Conservation (phyloP, 2,329 filamentous ascomycete genomes). For the Metarhizium rileyi region DNA sequence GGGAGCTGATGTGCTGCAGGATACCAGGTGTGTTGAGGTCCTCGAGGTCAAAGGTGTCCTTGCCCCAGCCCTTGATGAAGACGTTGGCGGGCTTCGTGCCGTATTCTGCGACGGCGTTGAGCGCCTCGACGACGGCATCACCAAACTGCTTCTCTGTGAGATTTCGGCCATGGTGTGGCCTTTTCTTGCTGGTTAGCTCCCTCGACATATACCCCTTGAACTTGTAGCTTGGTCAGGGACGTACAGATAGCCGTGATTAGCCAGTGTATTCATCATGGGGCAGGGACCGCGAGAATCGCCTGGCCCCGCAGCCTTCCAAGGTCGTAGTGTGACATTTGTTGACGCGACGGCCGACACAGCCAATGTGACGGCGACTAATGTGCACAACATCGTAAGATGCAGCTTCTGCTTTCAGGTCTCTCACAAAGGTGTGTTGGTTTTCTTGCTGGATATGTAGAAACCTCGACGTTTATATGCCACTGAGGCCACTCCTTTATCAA, state of each 20-base stretch:
- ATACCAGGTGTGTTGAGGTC: slow-evolving; percentile 10
- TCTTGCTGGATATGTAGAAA: not conserved
- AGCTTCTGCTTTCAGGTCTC: not conserved
- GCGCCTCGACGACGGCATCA: slow-evolving; percentile 10
- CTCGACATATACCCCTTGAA: not conserved
- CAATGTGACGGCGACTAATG: not conserved
- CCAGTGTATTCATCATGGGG: slow-evolving; percentile 16
- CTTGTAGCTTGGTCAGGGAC: not conserved
- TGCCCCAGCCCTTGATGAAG: slow-evolving; percentile 6
- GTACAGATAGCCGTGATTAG: slow-evolving; percentile 15
- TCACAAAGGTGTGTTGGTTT: not conserved
- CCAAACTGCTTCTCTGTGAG: slow-evolving; percentile 11
- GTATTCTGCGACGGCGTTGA: slow-evolving; percentile 9
- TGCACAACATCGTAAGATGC: not conserved
- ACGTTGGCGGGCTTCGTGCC: slow-evolving; percentile 2
- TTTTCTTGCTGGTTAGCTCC: not conserved
- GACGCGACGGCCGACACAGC: not conserved
- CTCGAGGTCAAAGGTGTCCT: slow-evolving; percentile 6
- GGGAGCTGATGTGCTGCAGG: slow-evolving; percentile 10
- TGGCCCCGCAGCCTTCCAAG: slow-evolving; percentile 8
- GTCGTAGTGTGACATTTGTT: not conserved
- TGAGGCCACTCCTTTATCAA: too few relatives aligned
- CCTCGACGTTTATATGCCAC: not conserved
- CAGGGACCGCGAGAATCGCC: slow-evolving; percentile 12
- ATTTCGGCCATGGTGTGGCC: slow-evolving; percentile 11